Evolutionary conservation across 2,329 filamentous ascomycete genomes (phyloP).

Genomic region (Stagonosporopsis rhizophila): DNA sequence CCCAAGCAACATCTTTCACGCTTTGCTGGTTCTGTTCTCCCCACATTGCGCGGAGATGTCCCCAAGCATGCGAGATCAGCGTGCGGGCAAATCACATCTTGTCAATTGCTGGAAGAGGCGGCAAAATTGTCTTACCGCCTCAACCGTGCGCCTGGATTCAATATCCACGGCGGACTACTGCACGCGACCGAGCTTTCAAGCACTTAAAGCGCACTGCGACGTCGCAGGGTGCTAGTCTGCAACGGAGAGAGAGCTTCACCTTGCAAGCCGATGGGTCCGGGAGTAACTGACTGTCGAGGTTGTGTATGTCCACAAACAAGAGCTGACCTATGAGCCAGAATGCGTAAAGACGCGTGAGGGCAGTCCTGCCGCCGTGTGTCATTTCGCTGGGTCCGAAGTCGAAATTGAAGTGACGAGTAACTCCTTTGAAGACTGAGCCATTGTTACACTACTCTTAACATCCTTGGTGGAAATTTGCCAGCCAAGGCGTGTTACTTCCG

Average conservation of each 20-base stretch:
- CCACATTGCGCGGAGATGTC: conserved; percentile 16
- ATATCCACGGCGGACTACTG: conserved; percentile 13
- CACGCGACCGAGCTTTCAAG: conserved; percentile 11
- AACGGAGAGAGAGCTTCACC: not conserved
- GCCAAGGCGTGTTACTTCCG: conserved; percentile 2
- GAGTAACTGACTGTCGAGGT: not conserved
- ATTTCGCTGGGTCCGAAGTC: not conserved
- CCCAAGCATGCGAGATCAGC: conserved; percentile 15
- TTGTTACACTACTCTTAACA: not conserved
- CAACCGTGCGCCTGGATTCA: not conserved
- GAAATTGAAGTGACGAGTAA: not conserved
- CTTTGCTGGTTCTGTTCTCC: conserved; percentile 19
- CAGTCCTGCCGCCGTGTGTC: not conserved
- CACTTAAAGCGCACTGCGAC: conserved; percentile 1
- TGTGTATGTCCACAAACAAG: not conserved
- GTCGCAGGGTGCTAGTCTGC: not conserved
- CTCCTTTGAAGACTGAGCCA: not conserved
- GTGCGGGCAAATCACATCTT: conserved; percentile 15
- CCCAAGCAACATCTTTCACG: conserved; percentile 9
- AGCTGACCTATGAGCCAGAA: not conserved
- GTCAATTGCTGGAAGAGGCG: conserved; percentile 12
- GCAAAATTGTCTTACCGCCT: conserved; percentile 19
- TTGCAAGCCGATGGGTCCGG: conserved; percentile 11
- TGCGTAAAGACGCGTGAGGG: not conserved
- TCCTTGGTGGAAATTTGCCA: conserved; percentile 3